Base-by-base conservation (phyloP, 805 yeast genomes). In the Ogataea trehalophila region DNA sequence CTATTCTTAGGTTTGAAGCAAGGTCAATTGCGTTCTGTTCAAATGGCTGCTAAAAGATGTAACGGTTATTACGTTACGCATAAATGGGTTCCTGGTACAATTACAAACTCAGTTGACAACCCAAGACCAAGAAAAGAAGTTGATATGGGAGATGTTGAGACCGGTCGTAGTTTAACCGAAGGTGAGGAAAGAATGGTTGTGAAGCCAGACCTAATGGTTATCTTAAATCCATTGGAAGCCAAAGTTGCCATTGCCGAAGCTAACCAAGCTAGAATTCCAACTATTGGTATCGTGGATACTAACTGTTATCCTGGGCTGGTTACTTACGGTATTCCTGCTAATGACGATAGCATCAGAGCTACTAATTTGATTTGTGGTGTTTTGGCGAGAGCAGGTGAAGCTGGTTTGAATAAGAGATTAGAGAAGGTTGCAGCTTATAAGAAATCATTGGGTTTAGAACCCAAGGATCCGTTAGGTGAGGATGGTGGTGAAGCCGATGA, bases 261-360 rank as follows among this genome's bases (percentile, higher is more conserved):
- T 52, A 77, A 80, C 56, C 80, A 81, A 60, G 74, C 83, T 50
- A 79, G 95, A 64, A 79, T 94, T 33, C 99, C 99, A 49, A 90
- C 97, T 0, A 81, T 94, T 58, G 98, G 97, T 29, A 77, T 94
- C 48, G 81, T 94, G 52, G 99, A 94, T 69, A 91, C 98, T 20
- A 92, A 94, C 67, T 82, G 86, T 64, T 97, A 94, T 63, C 95
- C 97, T 8, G 79, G 87, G 15, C 70, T 85, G 56, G 87, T 92
- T 45, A 89, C 97, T 1, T 94, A 94, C 62, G 95, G 98, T 44
- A 87, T 94, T 55, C 98, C 98, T 16, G 95, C 95, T 53, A 94
- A 94, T 64, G 98, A 94, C 65, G 97, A 91, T 65, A 85, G 95
- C 7, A 70, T 81, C 49, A 79, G 99, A 66, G 79, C 95, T 7